Evolutionary conservation across 495 filamentous ascomycete species (phyloP).

Genomic region (Aspergillus cavernicola): DNA sequence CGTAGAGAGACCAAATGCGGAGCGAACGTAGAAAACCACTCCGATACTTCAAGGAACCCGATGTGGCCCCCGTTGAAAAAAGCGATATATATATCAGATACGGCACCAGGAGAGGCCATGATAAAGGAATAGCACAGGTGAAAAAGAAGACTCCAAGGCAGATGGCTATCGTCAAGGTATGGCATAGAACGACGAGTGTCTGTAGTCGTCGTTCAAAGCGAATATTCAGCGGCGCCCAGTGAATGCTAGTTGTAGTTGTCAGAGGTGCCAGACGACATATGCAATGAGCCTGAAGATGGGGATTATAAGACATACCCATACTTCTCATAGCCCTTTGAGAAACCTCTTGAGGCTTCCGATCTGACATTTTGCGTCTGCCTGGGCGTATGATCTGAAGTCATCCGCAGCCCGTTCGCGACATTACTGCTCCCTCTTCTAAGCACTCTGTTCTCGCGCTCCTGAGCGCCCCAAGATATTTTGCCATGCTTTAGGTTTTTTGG

Average conservation of each 20-base stretch:
- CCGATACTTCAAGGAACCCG: slow-evolving; percentile 70
- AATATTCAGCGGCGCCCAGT: slow-evolving; percentile 84
- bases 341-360: neutral
- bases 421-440: neutral
- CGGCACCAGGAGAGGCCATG: slow-evolving; percentile 88
- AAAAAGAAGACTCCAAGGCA: slow-evolving; percentile 83
- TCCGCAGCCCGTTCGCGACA: neutral
- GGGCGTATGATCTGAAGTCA: neutral
- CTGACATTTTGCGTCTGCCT: neutral
- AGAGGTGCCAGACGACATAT: neutral
- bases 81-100: slow-evolving; percentile 80
- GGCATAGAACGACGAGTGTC: slow-evolving; percentile 78
- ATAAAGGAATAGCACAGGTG: slow-evolving; percentile 81
- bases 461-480: neutral
- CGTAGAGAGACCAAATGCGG: slow-evolving; percentile 84
- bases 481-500: neutral
- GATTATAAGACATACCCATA: slow-evolving; percentile 10
- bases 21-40: slow-evolving; percentile 68
- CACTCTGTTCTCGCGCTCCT: neutral
- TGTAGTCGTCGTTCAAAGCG: slow-evolving; percentile 83
- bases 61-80: slow-evolving; percentile 69
- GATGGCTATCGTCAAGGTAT: slow-evolving; percentile 76
- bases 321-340: slow-evolving; percentile 1
- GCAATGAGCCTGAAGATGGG: neutral
- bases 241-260: slow-evolving; percentile 47